phyloP scores from a whole-genome alignment of 345 rosid genomes.

The Citrus maxima region DNA sequence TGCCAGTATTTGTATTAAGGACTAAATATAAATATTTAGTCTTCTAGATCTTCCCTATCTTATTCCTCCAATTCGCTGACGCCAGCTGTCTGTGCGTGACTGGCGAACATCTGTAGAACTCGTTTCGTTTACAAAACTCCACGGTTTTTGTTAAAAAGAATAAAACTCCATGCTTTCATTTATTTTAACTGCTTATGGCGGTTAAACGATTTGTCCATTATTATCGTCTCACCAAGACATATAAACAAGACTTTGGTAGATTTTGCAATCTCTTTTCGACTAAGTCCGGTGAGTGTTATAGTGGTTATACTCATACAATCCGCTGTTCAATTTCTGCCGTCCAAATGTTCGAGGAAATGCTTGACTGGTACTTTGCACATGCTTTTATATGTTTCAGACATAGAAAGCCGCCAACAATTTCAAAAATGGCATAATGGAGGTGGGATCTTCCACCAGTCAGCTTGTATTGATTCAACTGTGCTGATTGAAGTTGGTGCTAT shows the following conservation, averaged over 20 bases:
- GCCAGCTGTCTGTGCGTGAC: not conserved
- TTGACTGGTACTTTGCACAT: not conserved
- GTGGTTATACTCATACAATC: too few relatives aligned
- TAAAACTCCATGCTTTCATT: not conserved
- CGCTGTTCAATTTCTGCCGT: not conserved
- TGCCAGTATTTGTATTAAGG: too few relatives aligned
- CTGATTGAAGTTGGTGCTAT: conserved; percentile 57
- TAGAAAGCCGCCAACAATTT: conserved; percentile 36
- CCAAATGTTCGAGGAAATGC: conserved; percentile 10
- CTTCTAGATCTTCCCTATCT: not conserved
- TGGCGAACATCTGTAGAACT: not conserved
- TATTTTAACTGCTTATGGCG: not conserved
- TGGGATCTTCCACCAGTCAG: conserved; percentile 58
- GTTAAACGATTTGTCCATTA: not conserved
- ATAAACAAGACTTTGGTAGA: not conserved
- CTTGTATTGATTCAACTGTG: conserved; percentile 53
- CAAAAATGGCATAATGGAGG: conserved; percentile 62
- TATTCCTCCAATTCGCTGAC: not conserved
- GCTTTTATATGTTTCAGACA: conserved; percentile 12
- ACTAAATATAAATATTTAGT: too few relatives aligned
- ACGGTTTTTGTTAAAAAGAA: too few relatives aligned
- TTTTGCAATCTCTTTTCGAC: not conserved
- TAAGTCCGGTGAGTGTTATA: not conserved
- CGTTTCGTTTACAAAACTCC: too few relatives aligned
- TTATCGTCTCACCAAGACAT: not conserved